Conservation (phyloP, 2,329 filamentous ascomycete species). For the Fusarium nodosum region DNA sequence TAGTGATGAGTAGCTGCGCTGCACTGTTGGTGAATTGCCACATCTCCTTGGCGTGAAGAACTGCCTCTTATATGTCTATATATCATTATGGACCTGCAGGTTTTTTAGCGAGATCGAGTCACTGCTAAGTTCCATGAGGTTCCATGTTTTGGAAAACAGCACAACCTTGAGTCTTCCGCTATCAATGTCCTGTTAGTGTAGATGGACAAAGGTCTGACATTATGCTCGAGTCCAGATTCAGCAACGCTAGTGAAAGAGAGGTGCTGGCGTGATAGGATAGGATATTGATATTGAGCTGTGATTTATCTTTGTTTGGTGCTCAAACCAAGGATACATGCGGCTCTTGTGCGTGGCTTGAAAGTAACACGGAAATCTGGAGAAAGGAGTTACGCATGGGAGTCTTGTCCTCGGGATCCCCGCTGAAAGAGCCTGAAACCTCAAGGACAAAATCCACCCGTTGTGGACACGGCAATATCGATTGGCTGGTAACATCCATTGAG, state of each 20-base stretch:
- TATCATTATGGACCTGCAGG: background rate
- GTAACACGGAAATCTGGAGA: background rate
- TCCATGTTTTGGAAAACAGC: background rate
- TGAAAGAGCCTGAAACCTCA: slow-evolving; percentile 19
- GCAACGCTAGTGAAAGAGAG: background rate
- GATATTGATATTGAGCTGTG: background rate
- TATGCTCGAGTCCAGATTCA: background rate
- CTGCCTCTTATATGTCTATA: background rate
- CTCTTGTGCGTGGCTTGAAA: slow-evolving; percentile 18
- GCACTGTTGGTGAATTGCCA: background rate
- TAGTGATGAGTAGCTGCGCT: slow-evolving; percentile 12
- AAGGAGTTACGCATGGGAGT: background rate
- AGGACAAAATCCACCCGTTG: slow-evolving; percentile 3
- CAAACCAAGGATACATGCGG: background rate
- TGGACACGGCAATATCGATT: slow-evolving; percentile 12
- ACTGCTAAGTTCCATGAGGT: background rate
- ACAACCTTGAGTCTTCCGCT: background rate
- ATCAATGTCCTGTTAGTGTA: background rate
- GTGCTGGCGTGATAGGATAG: background rate
- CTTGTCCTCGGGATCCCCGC: slow-evolving; percentile 13
- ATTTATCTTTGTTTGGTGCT: background rate
- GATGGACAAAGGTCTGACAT: background rate
- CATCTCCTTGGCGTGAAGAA: slow-evolving; percentile 1
- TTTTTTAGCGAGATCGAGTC: background rate
- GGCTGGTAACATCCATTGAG: background rate